Base-by-base conservation (phyloP, 2,329 filamentous ascomycete species). In the Pseudogymnoascus sp. region DNA sequence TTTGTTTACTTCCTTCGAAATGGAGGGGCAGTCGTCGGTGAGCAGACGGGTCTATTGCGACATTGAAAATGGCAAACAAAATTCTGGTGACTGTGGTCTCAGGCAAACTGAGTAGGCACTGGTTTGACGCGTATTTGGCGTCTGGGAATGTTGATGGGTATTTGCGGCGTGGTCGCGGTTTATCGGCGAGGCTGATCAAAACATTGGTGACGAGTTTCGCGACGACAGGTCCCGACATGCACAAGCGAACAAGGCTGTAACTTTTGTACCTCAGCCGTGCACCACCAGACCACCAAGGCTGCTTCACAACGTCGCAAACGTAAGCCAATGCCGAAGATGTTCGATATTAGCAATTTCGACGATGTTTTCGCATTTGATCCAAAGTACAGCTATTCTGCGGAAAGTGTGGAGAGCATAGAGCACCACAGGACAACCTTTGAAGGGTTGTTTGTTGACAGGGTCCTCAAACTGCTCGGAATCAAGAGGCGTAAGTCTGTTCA, bases 381-480 rank as follows among this genome's bases (percentile, higher is more conserved):
- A 5, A 80, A 83, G 4, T 84, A 84, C 63, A 80, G 83, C 2
- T 90, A 90, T 73, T 83, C 86, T 70, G 80, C 84, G 63, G 81
- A 82, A 64, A 74, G 81, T 33, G 77, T 85, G 62, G 81, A 87
- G 58, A 81, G 85, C 58, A 90, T 92, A 62, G 81, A 88, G 64
- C 77, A 80, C 31, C 84, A 84, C 71, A 87, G 90, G 68, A 88
- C 87, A 70, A 81, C 77, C 59, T 80, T 92, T 18, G 85, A 87
- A 65, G 88, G 88, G 63, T 83, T 93, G 63, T 96, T 95, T 75
- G 88, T 93, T 71, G 91, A 96, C 73, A 85, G 88, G 61, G 84
- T 96, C 41, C 78, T 95, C 65, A 84, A 83, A 62, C 81, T 88
- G 0, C 78, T 93, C 28, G 85, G 88, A 28, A 83, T 95, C 63